These are phyloP conservation scores for Leccinellum albellum DNA, from an alignment of 768 basidiomycete species.

Conservation along the genomic window DNA sequence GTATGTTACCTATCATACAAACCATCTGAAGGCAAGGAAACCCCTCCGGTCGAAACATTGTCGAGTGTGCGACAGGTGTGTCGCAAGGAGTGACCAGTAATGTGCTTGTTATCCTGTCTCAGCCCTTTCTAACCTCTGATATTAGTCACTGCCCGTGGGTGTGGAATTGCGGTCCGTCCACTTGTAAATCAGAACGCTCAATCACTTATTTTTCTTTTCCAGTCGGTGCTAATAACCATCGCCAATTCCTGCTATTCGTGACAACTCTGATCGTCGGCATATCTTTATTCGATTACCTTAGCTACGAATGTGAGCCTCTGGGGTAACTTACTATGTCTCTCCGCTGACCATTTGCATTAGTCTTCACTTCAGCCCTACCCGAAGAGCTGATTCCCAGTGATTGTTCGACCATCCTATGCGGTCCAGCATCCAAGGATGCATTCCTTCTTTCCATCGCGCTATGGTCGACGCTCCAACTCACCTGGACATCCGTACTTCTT, in stretches of 20 bases:
- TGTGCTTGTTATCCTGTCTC: constrained; percentile 25
- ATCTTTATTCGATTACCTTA: constrained; percentile 75
- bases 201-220: constrained; percentile 6
- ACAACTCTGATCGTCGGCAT: constrained; percentile 81
- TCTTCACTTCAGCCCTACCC: constrained; percentile 45
- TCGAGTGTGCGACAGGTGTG: constrained; percentile 84
- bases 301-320: constrained; percentile 66
- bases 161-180: constrained; percentile 87
- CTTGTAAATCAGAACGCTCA: neutral
- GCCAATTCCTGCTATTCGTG: constrained; percentile 95
- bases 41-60: constrained; percentile 95
- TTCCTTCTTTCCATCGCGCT: constrained; percentile 78
- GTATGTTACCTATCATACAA: neutral
- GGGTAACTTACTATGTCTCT: neutral
- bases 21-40: constrained; percentile 60
- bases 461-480: constrained; percentile 93
- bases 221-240: constrained; percentile 93
- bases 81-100: constrained; percentile 91
- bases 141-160: constrained; percentile 96
- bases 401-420: constrained; percentile 52
- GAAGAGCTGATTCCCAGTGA: constrained; percentile 6
- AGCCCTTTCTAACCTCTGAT: constrained; percentile 1
- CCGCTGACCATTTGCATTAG: constrained; percentile 32
- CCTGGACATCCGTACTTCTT: constrained; percentile 89
- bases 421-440: constrained; percentile 64